A percentile compares a stretch with the other conserved stretches of the same genome.
These are phyloP conservation scores for Myxozyma vanderwaltii DNA, from an alignment of 805 yeast species.

Conservation along the genomic window DNA sequence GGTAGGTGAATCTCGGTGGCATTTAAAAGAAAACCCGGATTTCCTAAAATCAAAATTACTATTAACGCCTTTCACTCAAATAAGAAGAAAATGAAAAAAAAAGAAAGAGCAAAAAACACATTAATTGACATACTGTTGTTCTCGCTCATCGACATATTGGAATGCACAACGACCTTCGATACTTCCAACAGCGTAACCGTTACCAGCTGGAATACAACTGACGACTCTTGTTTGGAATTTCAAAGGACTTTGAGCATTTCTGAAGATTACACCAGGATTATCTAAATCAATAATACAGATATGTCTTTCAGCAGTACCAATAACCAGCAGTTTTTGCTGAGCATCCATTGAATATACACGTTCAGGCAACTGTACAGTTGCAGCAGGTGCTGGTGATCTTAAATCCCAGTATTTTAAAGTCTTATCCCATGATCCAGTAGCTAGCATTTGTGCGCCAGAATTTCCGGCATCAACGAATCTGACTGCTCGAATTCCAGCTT, in stretches of 20 bases:
- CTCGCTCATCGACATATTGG: conserved; percentile 83
- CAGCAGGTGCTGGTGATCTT: conserved; percentile 74
- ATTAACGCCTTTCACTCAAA: neutral
- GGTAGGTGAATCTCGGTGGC: conserved; percentile 77
- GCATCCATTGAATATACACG: conserved; percentile 88
- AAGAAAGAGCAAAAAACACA: neutral
- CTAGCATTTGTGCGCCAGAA: conserved; percentile 74
- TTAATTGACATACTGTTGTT: conserved; percentile 44
- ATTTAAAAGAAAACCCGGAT: conserved; percentile 75
- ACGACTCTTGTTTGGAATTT: conserved; percentile 86
- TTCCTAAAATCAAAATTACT: neutral
- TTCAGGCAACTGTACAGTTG: conserved; percentile 83
- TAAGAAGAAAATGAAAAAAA: neutral
- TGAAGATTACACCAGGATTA: conserved; percentile 81
- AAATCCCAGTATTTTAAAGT: conserved; percentile 94
- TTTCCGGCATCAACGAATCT: conserved; percentile 83
- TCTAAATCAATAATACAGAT: conserved; percentile 69
- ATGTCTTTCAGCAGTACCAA: conserved; percentile 92
- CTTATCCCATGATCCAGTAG: conserved; percentile 95
- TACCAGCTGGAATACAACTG: conserved; percentile 85
- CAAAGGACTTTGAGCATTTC: conserved; percentile 71
- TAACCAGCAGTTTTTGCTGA: conserved; percentile 77
- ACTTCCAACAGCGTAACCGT: conserved; percentile 90
- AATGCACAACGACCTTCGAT: conserved; percentile 96
- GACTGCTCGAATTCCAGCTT: conserved; percentile 73